Evolutionary conservation across 805 yeast genomes (phyloP), one percentile per base, ranked within the genome.

Genomic region (Debaryomyces maramus): DNA sequence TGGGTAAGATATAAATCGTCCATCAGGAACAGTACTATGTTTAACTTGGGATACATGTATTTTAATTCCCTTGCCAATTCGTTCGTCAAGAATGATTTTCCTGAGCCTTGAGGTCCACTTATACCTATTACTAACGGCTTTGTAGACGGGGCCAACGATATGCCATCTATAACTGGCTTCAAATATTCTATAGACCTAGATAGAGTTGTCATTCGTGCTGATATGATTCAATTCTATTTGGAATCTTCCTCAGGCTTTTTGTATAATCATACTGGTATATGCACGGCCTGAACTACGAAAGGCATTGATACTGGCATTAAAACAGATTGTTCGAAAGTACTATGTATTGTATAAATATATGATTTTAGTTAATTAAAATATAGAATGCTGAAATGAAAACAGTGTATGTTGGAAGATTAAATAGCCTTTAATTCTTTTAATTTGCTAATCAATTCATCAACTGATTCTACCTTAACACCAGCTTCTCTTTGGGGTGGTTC

Each of bases 401-500:
- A 10, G 9, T 9, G 13, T 24, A 10, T 8, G 28, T n/a, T 22
- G 28, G 36, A 3, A 8, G 11, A 22, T 62, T 73, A 83, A 41
- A 85, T 71, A 34, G 86, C 87, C 55, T 87, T 86, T 33, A 71
- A 68, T 39, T 83, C 90, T 67, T 88, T 88, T 60, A 93, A 75
- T 60, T 86, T 87, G 38, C 74, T 58, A 40, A 93, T 65, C 55
- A 93, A 73, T 64, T 88, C 96, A 57, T 88, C 97, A 33, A 89
- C 97, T 37, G 74, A 67, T 11, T 67, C 78, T 16, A 93, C 95
- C 66, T 77, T 87, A 48, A 85, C 65, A 58, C 98, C 98, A 2
- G 93, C 84, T 42, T 74, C 63, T 65, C 97, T 84, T 32, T 74
- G 72, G 15, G 90, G 81, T 18, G 99, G 99, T 60, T 93, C 97